Evolutionary conservation across 805 yeast species (phyloP).

Genomic region (Lachancea lanzarotensis): DNA sequence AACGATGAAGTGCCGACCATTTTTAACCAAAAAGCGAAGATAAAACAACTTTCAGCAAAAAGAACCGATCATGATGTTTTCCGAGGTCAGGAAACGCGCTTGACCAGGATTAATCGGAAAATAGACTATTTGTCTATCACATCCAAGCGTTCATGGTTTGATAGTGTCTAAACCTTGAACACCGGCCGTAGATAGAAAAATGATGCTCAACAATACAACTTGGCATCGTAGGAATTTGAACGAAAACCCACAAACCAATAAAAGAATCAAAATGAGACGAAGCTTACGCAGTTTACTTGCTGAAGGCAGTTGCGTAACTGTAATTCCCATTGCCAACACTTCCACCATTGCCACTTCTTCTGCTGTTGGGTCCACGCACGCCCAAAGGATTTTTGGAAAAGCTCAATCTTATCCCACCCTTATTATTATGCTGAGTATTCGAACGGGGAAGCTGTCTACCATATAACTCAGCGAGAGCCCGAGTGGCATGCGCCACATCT

Average conservation of each 20-base stretch:
- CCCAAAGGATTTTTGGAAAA: constrained; percentile 96
- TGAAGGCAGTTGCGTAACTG: constrained; percentile 16
- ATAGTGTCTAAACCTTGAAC: neutral
- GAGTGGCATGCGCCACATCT: constrained; percentile 87
- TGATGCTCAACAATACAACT: neutral
- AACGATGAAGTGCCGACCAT: neutral
- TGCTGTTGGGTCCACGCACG: constrained; percentile 67
- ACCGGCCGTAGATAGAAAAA: neutral
- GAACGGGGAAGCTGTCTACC: constrained; percentile 87
- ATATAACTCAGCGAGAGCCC: constrained; percentile 88
- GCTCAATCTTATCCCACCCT: constrained; percentile 91
- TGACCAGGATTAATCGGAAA: neutral
- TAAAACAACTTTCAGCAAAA: neutral
- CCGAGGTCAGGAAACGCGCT: neutral
- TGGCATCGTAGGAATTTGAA: neutral
- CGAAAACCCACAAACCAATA: neutral
- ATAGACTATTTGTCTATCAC: neutral
- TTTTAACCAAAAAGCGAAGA: neutral
- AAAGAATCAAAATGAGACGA: neutral
- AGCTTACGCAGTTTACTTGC: neutral
- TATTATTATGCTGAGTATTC: constrained; percentile 46
- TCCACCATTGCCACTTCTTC: constrained; percentile 32
- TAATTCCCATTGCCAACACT: constrained; percentile 12
- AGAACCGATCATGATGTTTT: neutral
- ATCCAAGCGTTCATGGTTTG: neutral